These are phyloP conservation scores for Cercospora sojina DNA, from an alignment of 2,329 filamentous ascomycete genomes.

Conservation along the genomic window DNA sequence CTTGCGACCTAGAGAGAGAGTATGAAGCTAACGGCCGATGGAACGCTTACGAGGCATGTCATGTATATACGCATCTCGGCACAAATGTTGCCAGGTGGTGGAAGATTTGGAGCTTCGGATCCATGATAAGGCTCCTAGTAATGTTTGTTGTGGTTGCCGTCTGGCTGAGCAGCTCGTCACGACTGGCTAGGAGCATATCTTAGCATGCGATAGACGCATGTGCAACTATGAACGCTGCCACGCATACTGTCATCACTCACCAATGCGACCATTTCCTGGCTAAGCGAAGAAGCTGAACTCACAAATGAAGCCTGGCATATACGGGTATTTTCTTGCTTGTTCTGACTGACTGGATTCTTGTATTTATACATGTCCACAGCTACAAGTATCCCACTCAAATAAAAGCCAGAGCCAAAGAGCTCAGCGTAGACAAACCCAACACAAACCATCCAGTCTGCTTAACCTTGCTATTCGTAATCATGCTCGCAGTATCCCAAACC, in stretches of 20 bases:
- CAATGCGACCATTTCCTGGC: background rate
- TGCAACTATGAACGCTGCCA: background rate
- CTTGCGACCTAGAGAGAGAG: background rate
- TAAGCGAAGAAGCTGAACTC: background rate
- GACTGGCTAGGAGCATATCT: background rate
- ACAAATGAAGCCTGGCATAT: background rate
- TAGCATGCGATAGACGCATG: background rate
- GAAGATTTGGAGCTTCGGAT: background rate
- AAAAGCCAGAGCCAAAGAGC: slow-evolving; percentile 51
- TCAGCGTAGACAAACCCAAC: slow-evolving; percentile 56
- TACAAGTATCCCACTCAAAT: slow-evolving; percentile 18
- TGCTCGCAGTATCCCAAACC: slow-evolving; percentile 64
- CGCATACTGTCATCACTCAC: background rate
- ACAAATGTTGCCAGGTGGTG: background rate
- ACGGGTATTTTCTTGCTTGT: background rate
- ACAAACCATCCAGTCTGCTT: slow-evolving; percentile 64
- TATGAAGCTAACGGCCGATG: slow-evolving; percentile 9
- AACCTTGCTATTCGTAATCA: slow-evolving; percentile 64
- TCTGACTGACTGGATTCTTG: background rate
- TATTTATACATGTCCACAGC: background rate
- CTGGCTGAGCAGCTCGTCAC: background rate
- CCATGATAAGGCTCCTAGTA: background rate
- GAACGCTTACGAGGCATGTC: slow-evolving; percentile 1
- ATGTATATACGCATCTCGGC: background rate
- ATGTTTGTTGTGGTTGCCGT: background rate